Conservation (phyloP, 2,329 filamentous ascomycete species). For the Orbilia blumenaviensis region DNA sequence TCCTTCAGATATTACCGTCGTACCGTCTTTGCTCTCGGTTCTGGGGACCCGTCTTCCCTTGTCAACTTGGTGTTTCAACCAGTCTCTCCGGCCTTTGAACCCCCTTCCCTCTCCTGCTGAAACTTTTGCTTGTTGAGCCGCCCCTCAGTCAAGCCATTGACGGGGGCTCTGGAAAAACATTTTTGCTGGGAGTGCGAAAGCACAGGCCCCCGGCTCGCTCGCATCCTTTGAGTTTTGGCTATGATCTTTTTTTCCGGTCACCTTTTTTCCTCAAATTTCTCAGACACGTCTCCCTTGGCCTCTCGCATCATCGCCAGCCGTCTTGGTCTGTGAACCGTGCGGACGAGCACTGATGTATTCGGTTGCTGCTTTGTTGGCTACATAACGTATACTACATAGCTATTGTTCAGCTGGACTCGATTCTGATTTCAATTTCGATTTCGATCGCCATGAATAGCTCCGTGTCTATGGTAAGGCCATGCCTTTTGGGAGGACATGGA, state of each 20-base stretch:
- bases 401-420: not conserved
- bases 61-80: constrained; percentile 49
- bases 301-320: not conserved
- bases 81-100: constrained; percentile 28
- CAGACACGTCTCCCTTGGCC: constrained; percentile 18
- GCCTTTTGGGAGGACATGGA: constrained; percentile 20
- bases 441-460: not conserved
- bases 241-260: constrained; percentile 43
- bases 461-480: constrained; percentile 7
- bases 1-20: constrained; percentile 18
- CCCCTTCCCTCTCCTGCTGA: constrained; percentile 27
- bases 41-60: constrained; percentile 43
- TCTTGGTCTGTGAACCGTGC: constrained; percentile 27
- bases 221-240: constrained; percentile 37
- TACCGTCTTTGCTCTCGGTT: constrained; percentile 42
- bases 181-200: constrained; percentile 44
- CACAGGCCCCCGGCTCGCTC: constrained; percentile 32
- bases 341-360: constrained; percentile 20
- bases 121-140: constrained; percentile 45
- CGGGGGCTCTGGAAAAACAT: constrained; percentile 53
- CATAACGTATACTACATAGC: too few species aligned
- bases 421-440: not conserved
- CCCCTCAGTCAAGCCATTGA: constrained; percentile 22
- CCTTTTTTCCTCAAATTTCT: constrained; percentile 30
- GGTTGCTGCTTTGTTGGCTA: not conserved